These are phyloP conservation scores for Nakaseomyces kungkrabaensis DNA, from an alignment of 1,139 yeast species.

Conservation along the genomic window DNA sequence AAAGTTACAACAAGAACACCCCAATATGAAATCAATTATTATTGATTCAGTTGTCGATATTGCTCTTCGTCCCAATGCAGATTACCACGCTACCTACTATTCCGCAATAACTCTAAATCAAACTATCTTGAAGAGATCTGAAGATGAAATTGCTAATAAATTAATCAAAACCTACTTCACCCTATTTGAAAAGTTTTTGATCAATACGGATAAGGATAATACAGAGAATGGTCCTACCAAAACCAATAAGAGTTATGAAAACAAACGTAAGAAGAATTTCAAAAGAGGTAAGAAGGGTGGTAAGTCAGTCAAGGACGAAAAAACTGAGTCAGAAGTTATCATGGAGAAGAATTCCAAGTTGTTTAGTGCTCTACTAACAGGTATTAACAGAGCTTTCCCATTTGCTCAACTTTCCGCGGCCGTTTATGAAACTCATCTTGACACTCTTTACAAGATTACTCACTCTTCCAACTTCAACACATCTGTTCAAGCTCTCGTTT, in stretches of 20 bases:
- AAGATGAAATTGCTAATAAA: constrained; percentile 67
- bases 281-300: constrained; percentile 74
- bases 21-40: constrained; percentile 84
- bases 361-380: constrained; percentile 86
- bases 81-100: constrained; percentile 82
- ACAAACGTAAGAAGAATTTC: constrained; percentile 44
- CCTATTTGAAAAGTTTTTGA: constrained; percentile 70
- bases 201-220: constrained; percentile 50
- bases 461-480: constrained; percentile 94
- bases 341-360: constrained; percentile 81
- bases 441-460: constrained; percentile 79
- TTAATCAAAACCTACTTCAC: constrained; percentile 79
- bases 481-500: constrained; percentile 80
- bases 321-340: constrained; percentile 58
- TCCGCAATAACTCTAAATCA: constrained; percentile 83
- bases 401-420: constrained; percentile 69
- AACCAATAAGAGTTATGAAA: constrained; percentile 31
- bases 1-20: constrained; percentile 82
- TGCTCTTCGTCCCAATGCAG: constrained; percentile 64
- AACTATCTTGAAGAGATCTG: constrained; percentile 73
- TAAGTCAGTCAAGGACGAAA: constrained; percentile 54
- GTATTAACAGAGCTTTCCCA: constrained; percentile 94
- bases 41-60: constrained; percentile 74
- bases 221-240: constrained; percentile 24
- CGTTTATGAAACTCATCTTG: constrained; percentile 66